Evolutionary conservation across 495 filamentous ascomycete species (phyloP), one percentile per base, ranked within the genome.

Genomic region (Filosporella fistucella): DNA sequence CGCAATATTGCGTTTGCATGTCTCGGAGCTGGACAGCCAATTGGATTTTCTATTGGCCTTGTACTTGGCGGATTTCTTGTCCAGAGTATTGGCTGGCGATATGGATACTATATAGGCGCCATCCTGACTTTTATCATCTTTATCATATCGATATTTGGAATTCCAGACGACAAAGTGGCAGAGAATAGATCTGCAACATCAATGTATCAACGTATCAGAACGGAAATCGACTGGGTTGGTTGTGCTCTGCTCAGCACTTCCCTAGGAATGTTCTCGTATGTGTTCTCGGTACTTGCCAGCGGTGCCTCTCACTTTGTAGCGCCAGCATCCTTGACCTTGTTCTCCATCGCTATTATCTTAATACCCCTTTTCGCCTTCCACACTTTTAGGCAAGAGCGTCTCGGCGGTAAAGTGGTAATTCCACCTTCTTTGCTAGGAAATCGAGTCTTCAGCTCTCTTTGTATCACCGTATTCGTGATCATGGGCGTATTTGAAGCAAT

Each of bases 11-110:
- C 62, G 0, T 80, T 81, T 51, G 69, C 72, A 0, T 68, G 61
- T 32, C 47, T 78, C 6, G 79, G 78, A 0, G 50, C 71, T 3
- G 72, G 68, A 2, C 67, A 71, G 45, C 72, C 73, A 0, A 30
- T 81, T 16, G 79, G 77, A 2, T 82, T 75, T 57, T 68, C 70
- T 0, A 29, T 78, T 8, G 78, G 78, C 0, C 61, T 82, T 1
- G 65, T 82, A 0, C 55, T 81, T 2, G 74, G 72, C 17, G 77
- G 79, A 6, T 47, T 80, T 6, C 73, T 81, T 36, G 56, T 69
- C 2, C 55, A 73, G 5, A 63, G 53, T 0, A 59, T 72, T 39
- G 71, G 72, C 6, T 80, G 74, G 76, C 44, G 74, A 12, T 67
- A 58, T 34, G 72, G 70, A 1, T 81, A 65, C 47, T 78, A 77